Evolutionary conservation across 306 rosid species (phyloP).

Genomic region (Inga laurina): DNA sequence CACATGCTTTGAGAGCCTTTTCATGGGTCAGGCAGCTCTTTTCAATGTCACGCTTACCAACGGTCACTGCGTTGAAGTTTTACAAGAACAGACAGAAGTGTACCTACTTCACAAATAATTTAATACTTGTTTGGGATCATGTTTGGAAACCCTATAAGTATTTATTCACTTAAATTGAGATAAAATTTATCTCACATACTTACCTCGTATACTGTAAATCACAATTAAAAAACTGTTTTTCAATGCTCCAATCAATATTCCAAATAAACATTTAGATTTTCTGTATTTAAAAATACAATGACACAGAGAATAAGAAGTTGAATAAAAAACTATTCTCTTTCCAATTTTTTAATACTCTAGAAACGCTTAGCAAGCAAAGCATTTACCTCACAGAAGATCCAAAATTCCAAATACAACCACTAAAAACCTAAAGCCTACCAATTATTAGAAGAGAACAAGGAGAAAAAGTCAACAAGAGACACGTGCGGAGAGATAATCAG

Average conservation of each 20-base stretch:
- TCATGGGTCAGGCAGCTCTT: background rate
- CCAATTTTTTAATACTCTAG: background rate
- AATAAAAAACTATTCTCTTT: background rate
- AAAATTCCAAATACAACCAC: background rate
- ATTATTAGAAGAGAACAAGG: constrained; percentile 2
- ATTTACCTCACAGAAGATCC: background rate
- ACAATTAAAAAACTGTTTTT: too few species aligned
- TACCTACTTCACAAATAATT: background rate
- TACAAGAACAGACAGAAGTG: background rate
- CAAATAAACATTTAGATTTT: background rate
- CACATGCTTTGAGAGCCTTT: background rate
- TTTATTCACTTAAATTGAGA: too few species aligned
- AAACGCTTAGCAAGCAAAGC: background rate
- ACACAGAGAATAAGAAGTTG: background rate
- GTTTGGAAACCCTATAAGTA: too few species aligned
- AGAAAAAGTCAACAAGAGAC: constrained; percentile 8
- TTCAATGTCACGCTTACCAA: background rate
- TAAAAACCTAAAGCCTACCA: background rate
- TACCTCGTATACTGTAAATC: too few species aligned
- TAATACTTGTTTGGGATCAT: background rate
- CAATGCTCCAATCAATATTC: too few species aligned
- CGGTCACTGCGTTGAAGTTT: background rate
- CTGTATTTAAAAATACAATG: background rate
- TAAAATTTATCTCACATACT: too few species aligned
- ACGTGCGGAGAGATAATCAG: background rate